phyloP scores from a whole-genome alignment of 768 basidiomycete genomes.

The Lactarius sp. region DNA sequence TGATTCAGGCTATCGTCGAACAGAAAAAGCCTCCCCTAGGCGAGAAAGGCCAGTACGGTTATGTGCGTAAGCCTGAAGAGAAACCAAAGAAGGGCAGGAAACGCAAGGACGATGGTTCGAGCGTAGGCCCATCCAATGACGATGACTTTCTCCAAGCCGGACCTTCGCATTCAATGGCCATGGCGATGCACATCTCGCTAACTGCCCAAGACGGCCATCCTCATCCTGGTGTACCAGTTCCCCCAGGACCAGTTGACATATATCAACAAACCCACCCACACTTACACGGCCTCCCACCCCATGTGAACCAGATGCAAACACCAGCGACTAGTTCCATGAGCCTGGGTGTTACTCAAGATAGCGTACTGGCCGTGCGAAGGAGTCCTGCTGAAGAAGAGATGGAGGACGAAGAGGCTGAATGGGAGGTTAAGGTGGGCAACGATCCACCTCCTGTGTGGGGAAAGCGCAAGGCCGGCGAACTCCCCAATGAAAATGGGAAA shows the following conservation, averaged over 20 bases:
- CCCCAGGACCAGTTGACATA: slow-evolving; percentile 19
- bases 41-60: slow-evolving; percentile 80
- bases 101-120: slow-evolving; percentile 21
- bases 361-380: slow-evolving; percentile 34
- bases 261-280: slow-evolving; percentile 21
- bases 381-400: slow-evolving; percentile 62
- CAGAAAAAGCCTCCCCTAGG: slow-evolving; percentile 63
- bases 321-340: slow-evolving; percentile 30
- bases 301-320: slow-evolving; percentile 13
- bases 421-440: slow-evolving; percentile 61
- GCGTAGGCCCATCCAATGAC: slow-evolving; percentile 19
- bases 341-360: slow-evolving; percentile 2
- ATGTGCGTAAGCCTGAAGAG: slow-evolving; percentile 69
- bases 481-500: slow-evolving; percentile 38
- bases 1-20: slow-evolving; percentile 63
- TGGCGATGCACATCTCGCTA: slow-evolving; percentile 23
- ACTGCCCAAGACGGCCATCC: slow-evolving; percentile 13
- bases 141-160: slow-evolving; percentile 23
- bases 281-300: slow-evolving; percentile 15
- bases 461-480: slow-evolving; percentile 47
- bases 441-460: slow-evolving; percentile 65
- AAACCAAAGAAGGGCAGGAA: slow-evolving; percentile 44
- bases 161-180: slow-evolving; percentile 20
- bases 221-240: slow-evolving; percentile 16
- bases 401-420: slow-evolving; percentile 60